These are phyloP conservation scores for Aspergillus saccharolyticus DNA, from an alignment of 495 filamentous ascomycete species.

Conservation along the genomic window DNA sequence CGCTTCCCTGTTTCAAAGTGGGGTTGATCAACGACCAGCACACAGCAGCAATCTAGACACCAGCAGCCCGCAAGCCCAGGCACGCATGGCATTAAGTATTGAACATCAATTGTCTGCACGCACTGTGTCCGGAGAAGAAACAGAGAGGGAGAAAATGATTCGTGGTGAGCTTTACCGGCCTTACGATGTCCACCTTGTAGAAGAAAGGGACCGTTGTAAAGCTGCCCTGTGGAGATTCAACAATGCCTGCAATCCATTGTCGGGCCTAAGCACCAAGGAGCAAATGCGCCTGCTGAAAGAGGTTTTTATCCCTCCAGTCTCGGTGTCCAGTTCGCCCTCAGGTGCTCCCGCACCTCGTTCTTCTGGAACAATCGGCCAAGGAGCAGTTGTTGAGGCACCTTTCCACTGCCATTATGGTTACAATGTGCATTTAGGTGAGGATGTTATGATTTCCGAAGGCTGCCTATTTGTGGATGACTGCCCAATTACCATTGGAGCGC, in stretches of 20 bases:
- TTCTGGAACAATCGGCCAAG: constrained; percentile 63
- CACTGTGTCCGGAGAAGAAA: constrained; percentile 38
- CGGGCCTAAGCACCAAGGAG: constrained; percentile 70
- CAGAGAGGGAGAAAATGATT: constrained; percentile 94
- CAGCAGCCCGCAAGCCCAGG: constrained; percentile 42
- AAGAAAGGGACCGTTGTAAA: constrained; percentile 84
- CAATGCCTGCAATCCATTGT: constrained; percentile 73
- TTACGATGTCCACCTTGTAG: constrained; percentile 68
- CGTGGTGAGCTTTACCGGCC: constrained; percentile 74
- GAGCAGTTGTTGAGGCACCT: constrained; percentile 78
- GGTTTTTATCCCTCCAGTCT: constrained; percentile 51
- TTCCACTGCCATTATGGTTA: constrained; percentile 96
- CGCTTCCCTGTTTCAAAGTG: constrained; percentile 34
- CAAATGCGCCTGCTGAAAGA: constrained; percentile 75
- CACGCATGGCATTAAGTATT: constrained; percentile 43
- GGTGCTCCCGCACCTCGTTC: constrained; percentile 31
- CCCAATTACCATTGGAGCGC: constrained; percentile 66
- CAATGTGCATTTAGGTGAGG: constrained; percentile 83
- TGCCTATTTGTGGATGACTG: constrained; percentile 84
- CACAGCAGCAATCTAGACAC: constrained; percentile 32
- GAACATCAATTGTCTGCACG: constrained; percentile 40
- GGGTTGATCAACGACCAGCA: constrained; percentile 34
- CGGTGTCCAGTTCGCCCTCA: constrained; percentile 40
- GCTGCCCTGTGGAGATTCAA: constrained; percentile 85
- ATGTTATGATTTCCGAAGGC: constrained; percentile 79